These are phyloP conservation scores for Hypomontagnella monticulosa DNA, from an alignment of 495 filamentous ascomycete species.

Conservation along the genomic window DNA sequence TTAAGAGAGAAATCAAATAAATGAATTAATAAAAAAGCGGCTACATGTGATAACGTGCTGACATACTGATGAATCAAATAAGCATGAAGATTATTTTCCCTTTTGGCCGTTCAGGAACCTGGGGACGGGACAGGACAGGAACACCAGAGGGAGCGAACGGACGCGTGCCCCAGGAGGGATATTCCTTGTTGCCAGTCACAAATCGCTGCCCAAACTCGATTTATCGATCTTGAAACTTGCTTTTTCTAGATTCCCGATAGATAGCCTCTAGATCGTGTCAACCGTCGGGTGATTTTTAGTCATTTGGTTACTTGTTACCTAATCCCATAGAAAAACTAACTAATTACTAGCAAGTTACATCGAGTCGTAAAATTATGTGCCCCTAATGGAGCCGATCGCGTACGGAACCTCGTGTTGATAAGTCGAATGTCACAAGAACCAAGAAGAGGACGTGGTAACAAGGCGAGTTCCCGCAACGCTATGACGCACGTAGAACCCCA, in stretches of 20 bases:
- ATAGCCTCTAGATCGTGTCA: slow-evolving; percentile 24
- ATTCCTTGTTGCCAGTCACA: slow-evolving; percentile 36
- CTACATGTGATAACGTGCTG: slow-evolving; percentile 22
- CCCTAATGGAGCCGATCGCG: slow-evolving; percentile 15
- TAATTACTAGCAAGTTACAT: slow-evolving; percentile 18
- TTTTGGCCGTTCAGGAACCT: background rate
- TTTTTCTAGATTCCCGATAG: slow-evolving; percentile 33
- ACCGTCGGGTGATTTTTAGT: slow-evolving; percentile 1
- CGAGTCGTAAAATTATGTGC: slow-evolving; percentile 7
- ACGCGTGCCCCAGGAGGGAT: slow-evolving; percentile 19
- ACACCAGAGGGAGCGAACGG: background rate
- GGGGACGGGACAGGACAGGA: no score
- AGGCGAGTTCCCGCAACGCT: slow-evolving; percentile 17
- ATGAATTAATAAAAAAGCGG: slow-evolving; percentile 18
- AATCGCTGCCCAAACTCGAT: slow-evolving; percentile 31
- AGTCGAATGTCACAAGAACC: slow-evolving; percentile 28
- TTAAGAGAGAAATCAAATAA: background rate
- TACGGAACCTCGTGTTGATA: slow-evolving; percentile 32
- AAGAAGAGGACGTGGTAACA: slow-evolving; percentile 9
- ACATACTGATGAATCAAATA: slow-evolving; percentile 6
- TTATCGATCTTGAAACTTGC: slow-evolving; percentile 33
- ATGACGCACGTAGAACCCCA: slow-evolving; percentile 21
- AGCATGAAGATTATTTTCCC: slow-evolving; percentile 3
- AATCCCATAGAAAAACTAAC: background rate
- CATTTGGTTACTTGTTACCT: slow-evolving; percentile 13